Base-by-base conservation (phyloP, 2,329 filamentous ascomycete species). In the Simplicillium aogashimaense region DNA sequence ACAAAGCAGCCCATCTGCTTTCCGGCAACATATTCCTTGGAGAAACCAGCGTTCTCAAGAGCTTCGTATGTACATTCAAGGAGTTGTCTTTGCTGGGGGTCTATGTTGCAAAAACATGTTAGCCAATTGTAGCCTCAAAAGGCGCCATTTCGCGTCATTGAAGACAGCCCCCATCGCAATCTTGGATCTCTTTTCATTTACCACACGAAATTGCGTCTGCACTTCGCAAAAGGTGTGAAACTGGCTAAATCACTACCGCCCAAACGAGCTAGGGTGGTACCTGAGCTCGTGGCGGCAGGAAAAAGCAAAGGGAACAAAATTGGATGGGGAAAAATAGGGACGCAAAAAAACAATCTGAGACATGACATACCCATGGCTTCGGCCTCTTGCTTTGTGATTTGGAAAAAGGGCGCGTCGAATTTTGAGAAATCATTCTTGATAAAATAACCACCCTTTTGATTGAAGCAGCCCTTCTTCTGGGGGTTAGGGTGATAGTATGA, bases 11-110 rank as follows among this genome's bases (percentile, higher is more conserved):
- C 69, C 18, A 70, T 65, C 34, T 70, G 60, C 40, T 63, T 60
- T 5, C 70, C 70, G 2, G 69, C 58, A 30, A 73, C 61, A 7
- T 53, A 48, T 20, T 70, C 65, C 48, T 66, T 68, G 7, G 42
- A 61, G 14, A 72, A 59, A 8, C 70, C 71, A 2, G 69, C 70
- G 41, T 66, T 71, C 47, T 76, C 72, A 9, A 76, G 55, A 0
- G 70, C 69, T 50, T 76, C 72, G 43, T 70, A 76, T 1, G 69
- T 66, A 43, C 67, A 71, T 50, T 76, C 71, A 2, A 75, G 58
- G 7, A 73, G 57, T 15, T 72, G 56, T 2, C 72, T 61, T 42
- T 75, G 70, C 44, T 75, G 71, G 1, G 72, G 72, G 37, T 76
- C 72, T 52, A 44, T 13, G 5, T 3, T 25, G 13, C 18, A n/a